Conservation (phyloP, 2,329 filamentous ascomycete genomes). For the Sporothrix curviconia region DNA sequence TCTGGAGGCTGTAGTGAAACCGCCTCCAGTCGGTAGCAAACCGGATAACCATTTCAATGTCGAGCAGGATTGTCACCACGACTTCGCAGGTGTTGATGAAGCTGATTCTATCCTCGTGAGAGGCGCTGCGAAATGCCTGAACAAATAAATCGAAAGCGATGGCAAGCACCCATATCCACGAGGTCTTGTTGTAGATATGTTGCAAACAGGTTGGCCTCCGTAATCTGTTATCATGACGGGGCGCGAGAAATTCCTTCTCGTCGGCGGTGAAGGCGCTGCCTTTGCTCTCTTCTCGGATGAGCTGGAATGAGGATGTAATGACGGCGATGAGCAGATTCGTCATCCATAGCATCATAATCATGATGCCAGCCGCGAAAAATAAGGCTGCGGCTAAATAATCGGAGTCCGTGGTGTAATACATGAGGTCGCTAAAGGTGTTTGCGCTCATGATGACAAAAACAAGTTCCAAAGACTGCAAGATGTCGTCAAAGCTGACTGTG, state of each 20-base stretch:
- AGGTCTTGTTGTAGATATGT: constrained; percentile 65
- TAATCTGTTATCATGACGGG: constrained; percentile 32
- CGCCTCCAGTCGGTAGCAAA: constrained; percentile 71
- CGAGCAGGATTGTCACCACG: constrained; percentile 68
- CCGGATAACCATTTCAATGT: constrained; percentile 75
- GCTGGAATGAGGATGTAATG: constrained; percentile 96
- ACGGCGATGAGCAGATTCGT: constrained; percentile 92
- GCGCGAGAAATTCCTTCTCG: constrained; percentile 41
- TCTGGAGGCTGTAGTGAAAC: constrained; percentile 68
- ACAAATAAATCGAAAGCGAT: constrained; percentile 76
- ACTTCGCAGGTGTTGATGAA: constrained; percentile 71
- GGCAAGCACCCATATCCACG: constrained; percentile 69
- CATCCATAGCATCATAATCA: constrained; percentile 94
- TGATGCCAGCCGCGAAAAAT: constrained; percentile 66
- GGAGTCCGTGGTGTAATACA: constrained; percentile 88
- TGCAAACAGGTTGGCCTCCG: constrained; percentile 51
- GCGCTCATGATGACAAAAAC: constrained; percentile 98
- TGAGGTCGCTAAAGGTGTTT: constrained; percentile 90
- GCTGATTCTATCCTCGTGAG: constrained; percentile 57
- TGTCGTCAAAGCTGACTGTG: constrained; percentile 93
- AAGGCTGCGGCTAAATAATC: constrained; percentile 83
- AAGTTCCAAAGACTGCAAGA: constrained; percentile 81
- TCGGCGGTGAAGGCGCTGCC: constrained; percentile 85
- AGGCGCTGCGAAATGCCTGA: constrained; percentile 69
- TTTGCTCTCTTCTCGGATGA: constrained; percentile 94